Percentiles rank a stretch among this genome's conserved stretches.
phyloP scores from a whole-genome alignment of 1,139 yeast genomes.

The Lodderomyces oxycetoniae region DNA sequence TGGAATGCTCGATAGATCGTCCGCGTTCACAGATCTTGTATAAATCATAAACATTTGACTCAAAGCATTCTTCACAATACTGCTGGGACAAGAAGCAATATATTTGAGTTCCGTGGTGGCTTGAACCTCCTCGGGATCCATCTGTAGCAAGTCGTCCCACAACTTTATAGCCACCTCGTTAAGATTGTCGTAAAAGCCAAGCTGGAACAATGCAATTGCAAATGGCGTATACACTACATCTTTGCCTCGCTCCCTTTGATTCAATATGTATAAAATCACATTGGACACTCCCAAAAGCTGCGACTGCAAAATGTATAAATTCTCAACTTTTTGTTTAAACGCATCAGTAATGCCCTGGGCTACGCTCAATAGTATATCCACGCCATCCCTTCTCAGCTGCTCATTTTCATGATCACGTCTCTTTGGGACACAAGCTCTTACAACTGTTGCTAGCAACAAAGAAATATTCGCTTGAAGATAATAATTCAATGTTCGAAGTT shows the following conservation, averaged over 20 bases:
- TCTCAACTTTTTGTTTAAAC: neutral
- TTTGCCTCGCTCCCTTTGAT: slow-evolving; percentile 29
- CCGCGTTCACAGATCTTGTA: slow-evolving; percentile 32
- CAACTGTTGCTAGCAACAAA: slow-evolving; percentile 35
- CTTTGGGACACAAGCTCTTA: slow-evolving; percentile 40
- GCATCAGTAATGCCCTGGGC: slow-evolving; percentile 2
- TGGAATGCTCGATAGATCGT: slow-evolving; percentile 22
- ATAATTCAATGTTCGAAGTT: slow-evolving; percentile 48
- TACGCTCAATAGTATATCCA: slow-evolving; percentile 29
- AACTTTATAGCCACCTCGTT: slow-evolving; percentile 20
- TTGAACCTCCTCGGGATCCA: slow-evolving; percentile 20
- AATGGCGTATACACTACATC: slow-evolving; percentile 40
- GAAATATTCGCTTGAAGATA: slow-evolving; percentile 49
- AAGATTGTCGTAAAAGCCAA: slow-evolving; percentile 36
- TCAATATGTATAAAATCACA: slow-evolving; percentile 23
- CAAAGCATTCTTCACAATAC: slow-evolving; percentile 38
- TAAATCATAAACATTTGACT: slow-evolving; percentile 39
- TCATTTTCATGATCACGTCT: slow-evolving; percentile 37
- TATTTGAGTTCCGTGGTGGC: slow-evolving; percentile 32
- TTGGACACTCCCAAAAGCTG: slow-evolving; percentile 30
- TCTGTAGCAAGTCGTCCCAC: slow-evolving; percentile 19
- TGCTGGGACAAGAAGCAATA: slow-evolving; percentile 32
- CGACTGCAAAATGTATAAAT: slow-evolving; percentile 16
- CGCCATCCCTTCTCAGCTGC: slow-evolving; percentile 35
- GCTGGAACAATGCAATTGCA: slow-evolving; percentile 43